These are phyloP conservation scores for Orbilia blumenaviensis DNA, from an alignment of 2,329 filamentous ascomycete genomes.

Conservation along the genomic window DNA sequence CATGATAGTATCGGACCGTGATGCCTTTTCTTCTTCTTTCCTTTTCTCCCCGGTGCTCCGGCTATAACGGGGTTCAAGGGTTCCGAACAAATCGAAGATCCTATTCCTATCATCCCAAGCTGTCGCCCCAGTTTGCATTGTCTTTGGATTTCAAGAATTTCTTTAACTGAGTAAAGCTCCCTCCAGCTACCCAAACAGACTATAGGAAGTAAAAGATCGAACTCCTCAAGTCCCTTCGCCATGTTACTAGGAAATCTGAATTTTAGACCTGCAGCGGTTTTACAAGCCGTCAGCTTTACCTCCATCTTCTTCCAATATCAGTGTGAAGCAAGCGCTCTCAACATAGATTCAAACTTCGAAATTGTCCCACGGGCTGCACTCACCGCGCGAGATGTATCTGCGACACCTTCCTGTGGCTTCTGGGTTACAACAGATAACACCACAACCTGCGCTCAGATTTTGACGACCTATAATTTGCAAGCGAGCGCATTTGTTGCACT, in stretches of 20 bases:
- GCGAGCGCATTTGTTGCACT: conserved; percentile 3
- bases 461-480: conserved; percentile 7
- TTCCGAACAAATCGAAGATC: no score
- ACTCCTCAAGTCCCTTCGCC: not conserved
- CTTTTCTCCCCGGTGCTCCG: no score
- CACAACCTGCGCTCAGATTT: conserved; percentile 18
- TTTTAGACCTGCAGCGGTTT: not conserved
- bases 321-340: not conserved
- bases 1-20: not conserved
- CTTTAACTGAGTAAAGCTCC: no score
- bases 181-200: not conserved
- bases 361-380: not conserved
- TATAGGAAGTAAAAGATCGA: not conserved
- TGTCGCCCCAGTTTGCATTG: no score
- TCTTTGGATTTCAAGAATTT: no score
- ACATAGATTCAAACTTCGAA: not conserved
- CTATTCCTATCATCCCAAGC: no score
- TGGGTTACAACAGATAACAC: conserved; percentile 16
- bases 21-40: not conserved
- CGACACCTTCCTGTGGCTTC: conserved; percentile 18
- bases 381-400: not conserved
- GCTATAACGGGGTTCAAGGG: no score
- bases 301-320: not conserved
- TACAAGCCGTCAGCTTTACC: not conserved
- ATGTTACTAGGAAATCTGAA: not conserved